Evolutionary conservation across 2,329 filamentous ascomycete species (phyloP).

Genomic region (Falciphora oryzae): DNA sequence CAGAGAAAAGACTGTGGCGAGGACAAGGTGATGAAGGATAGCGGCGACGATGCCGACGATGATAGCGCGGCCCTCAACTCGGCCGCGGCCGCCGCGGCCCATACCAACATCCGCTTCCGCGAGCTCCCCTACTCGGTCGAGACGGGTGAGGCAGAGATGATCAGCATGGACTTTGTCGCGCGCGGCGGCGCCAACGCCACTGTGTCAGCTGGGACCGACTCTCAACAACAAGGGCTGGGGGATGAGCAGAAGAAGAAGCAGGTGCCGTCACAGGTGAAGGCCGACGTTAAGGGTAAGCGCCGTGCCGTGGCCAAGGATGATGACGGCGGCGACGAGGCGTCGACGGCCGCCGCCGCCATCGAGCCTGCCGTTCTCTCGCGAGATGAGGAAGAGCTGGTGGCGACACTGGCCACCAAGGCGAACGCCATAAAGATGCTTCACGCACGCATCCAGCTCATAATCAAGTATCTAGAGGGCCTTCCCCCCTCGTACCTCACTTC

Average conservation of each 20-base stretch:
- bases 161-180: slow-evolving; percentile 89
- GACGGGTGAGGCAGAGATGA: slow-evolving; percentile 96
- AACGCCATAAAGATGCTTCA: slow-evolving; percentile 95
- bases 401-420: slow-evolving; percentile 72
- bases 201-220: slow-evolving; percentile 29
- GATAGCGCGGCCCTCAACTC: not conserved
- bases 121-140: slow-evolving; percentile 84
- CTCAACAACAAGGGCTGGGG: slow-evolving; percentile 19
- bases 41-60: slow-evolving; percentile 2
- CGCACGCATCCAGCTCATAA: slow-evolving; percentile 65
- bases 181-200: slow-evolving; percentile 77
- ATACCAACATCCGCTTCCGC: slow-evolving; percentile 66
- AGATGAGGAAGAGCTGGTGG: slow-evolving; percentile 57
- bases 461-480: slow-evolving; percentile 69
- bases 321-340: slow-evolving; percentile 21
- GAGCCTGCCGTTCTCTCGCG: slow-evolving; percentile 44
- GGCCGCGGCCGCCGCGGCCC: slow-evolving; percentile 31
- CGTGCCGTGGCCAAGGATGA: slow-evolving; percentile 22
- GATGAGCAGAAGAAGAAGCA: slow-evolving; percentile 20
- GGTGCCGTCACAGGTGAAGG: slow-evolving; percentile 27
- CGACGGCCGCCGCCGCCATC: slow-evolving; percentile 20
- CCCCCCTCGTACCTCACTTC: slow-evolving; percentile 56
- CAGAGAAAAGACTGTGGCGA: slow-evolving; percentile 33
- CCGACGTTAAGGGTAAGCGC: slow-evolving; percentile 48
- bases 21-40: slow-evolving; percentile 67